These are phyloP conservation scores for Epichloe bromicola DNA, from an alignment of 2,329 filamentous ascomycete genomes.

Conservation along the genomic window DNA sequence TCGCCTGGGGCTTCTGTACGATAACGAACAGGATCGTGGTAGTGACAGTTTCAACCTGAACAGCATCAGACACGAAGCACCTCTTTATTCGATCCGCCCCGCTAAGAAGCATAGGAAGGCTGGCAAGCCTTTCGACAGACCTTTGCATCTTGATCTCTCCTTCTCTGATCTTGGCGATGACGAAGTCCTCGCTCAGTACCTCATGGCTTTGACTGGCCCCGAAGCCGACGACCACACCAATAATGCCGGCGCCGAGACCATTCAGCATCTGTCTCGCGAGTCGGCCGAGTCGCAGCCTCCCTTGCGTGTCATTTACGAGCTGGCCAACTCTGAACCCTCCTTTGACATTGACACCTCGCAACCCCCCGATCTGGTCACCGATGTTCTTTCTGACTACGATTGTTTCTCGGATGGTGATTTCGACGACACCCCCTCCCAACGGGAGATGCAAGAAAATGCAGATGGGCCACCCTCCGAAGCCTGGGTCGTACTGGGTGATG, in stretches of 20 bases:
- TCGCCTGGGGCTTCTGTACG: constrained; percentile 30
- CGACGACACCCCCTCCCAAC: constrained; percentile 18
- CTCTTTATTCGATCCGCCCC: constrained; percentile 24
- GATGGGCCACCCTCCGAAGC: constrained; percentile 18
- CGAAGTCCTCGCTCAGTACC: constrained; percentile 23
- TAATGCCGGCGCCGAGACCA: constrained; percentile 7
- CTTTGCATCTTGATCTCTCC: constrained; percentile 26
- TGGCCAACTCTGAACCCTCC: constrained; percentile 19
- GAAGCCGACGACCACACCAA: constrained; percentile 11
- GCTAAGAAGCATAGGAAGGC: constrained; percentile 18
- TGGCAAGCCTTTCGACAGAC: constrained; percentile 9
- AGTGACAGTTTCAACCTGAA: constrained; percentile 24
- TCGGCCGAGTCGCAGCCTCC: constrained; percentile 16
- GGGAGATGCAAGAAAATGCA: constrained; percentile 17
- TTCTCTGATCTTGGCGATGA: constrained; percentile 30
- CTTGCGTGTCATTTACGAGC: constrained; percentile 28
- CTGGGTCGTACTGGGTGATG: constrained; percentile 33
- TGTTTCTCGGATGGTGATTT: constrained; percentile 24
- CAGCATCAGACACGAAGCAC: constrained; percentile 24
- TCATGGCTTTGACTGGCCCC: constrained; percentile 14
- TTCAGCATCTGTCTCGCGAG: constrained; percentile 7
- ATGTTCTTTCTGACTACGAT: constrained; percentile 24
- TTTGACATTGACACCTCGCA: constrained; percentile 24
- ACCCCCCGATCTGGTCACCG: constrained; percentile 21
- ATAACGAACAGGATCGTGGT: constrained; percentile 21